phyloP scores from a whole-genome alignment of 495 filamentous ascomycete genomes.

The Xylaria telfairii region DNA sequence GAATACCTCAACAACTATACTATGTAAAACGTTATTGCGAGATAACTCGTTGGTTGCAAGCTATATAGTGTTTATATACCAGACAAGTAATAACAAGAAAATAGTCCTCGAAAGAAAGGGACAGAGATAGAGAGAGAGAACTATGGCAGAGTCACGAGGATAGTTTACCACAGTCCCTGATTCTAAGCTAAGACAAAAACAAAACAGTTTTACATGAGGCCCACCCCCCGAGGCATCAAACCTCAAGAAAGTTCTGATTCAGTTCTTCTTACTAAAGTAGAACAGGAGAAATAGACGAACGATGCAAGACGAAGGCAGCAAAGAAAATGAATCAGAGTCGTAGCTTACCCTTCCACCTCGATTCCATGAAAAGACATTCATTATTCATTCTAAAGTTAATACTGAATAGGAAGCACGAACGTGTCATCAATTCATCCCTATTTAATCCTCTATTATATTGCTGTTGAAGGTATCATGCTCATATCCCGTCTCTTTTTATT shows the following conservation, averaged over 20 bases:
- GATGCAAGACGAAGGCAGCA: not conserved
- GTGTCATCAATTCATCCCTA: not conserved
- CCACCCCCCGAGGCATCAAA: not conserved
- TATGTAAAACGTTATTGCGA: not conserved
- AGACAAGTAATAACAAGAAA: not conserved
- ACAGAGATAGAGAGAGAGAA: not conserved
- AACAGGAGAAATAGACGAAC: not conserved
- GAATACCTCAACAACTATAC: not conserved
- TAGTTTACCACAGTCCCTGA: not conserved
- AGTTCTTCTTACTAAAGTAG: not conserved
- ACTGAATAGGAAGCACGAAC: not conserved
- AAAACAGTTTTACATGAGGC: not conserved
- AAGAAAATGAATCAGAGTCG: not conserved
- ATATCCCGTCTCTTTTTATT: constrained; percentile 16
- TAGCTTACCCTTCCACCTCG: not conserved
- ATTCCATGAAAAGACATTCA: not conserved
- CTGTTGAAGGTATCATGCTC: constrained; percentile 41
- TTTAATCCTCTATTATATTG: constrained; percentile 26
- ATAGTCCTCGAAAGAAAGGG: not conserved
- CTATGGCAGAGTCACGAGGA: not conserved
- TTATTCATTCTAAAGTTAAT: not conserved
- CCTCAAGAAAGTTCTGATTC: not conserved
- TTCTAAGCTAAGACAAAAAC: not conserved
- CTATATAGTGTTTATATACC: not conserved
- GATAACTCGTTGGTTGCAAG: not conserved